Evolutionary conservation across 1,139 yeast genomes (phyloP), one percentile per base, ranked within the genome.

Genomic region (Pneumocystis wakefieldiae): DNA sequence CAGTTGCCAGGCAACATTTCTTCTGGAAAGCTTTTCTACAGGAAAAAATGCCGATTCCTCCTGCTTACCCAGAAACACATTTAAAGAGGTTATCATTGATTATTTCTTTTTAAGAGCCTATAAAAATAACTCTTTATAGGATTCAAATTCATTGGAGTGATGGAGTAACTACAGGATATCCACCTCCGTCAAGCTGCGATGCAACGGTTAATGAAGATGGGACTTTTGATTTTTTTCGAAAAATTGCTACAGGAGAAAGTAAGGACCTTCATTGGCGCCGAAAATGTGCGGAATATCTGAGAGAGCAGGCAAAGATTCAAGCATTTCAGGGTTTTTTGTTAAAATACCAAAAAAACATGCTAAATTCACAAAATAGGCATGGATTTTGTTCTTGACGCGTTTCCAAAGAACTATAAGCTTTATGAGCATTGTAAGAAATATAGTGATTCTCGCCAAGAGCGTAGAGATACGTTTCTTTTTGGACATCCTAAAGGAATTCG

Each of bases 401-500:
- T 57, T 37, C 59, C 59, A 3, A 57, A 57, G 29, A 57, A 57
- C n/a, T 57, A 57, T 24, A 29, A 57, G n/a, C 59, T 57, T 39
- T 57, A 57, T 29, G 59, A 57, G 7, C 59, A 57, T 12, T 37
- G 59, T 12, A 57, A 57, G 48, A 62, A 41, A 32, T 57, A n/a
- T 19, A 41, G 24, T 17, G 58, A 41, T n/a, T 41, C 29, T 4
- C 60, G 38, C 55, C 61, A 60, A 59, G 65, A 65, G 8, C 60
- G 60, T 63, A 62, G 32, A 62, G 64, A 15, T 67, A 66, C 58
- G 28, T 41, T 17, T 67, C 62, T 58, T 41, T 67, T 17, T 67
- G 69, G 69, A 24, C 69, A 67, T 59, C 69, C 69, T 4, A 61
- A 66, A 1, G 69, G 69, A 3, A 58, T 61, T 38, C 61, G 62